Evolutionary conservation across 306 rosid genomes (phyloP).

Genomic region (Calophaca sinica): DNA sequence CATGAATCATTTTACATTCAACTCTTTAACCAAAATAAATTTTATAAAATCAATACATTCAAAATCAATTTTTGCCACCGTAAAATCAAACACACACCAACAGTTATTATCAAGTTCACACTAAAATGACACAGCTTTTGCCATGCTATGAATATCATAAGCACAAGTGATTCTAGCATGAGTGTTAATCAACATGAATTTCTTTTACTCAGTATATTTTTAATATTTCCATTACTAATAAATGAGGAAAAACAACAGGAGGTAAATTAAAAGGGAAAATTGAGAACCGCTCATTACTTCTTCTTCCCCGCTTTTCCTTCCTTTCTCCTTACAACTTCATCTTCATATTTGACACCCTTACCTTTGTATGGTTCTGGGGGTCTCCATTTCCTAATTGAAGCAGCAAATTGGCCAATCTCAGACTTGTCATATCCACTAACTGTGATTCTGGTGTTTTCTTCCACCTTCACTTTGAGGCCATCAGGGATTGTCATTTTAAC

Average conservation of each 20-base stretch:
- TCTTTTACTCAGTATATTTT: slow-evolving; percentile 23
- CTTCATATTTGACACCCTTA: slow-evolving; percentile 96
- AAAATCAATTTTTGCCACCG: too few species aligned
- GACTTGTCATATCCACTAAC: slow-evolving; percentile 89
- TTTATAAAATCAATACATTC: too few species aligned
- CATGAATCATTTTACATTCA: too few species aligned
- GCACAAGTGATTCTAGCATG: slow-evolving; percentile 35
- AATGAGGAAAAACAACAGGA: slow-evolving; percentile 25
- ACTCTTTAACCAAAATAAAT: too few species aligned
- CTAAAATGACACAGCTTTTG: too few species aligned
- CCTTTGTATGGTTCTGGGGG: slow-evolving; percentile 99
- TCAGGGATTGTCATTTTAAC: slow-evolving; percentile 83
- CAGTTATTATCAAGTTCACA: background rate
- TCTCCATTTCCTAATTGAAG: slow-evolving; percentile 89
- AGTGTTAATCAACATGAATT: slow-evolving; percentile 37
- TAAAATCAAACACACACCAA: background rate
- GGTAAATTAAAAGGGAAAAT: slow-evolving; percentile 35
- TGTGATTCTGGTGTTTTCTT: slow-evolving; percentile 83
- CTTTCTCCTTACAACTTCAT: slow-evolving; percentile 86
- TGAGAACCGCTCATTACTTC: slow-evolving; percentile 57
- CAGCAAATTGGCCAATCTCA: slow-evolving; percentile 92
- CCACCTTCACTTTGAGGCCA: slow-evolving; percentile 86
- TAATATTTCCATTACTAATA: slow-evolving; percentile 40
- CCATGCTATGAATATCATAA: background rate
- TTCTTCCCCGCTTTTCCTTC: slow-evolving; percentile 98